Percentiles rank a stretch among this genome's conserved stretches.
Conservation (phyloP, 257 asterid species). For the Osmanthus fragrans region DNA sequence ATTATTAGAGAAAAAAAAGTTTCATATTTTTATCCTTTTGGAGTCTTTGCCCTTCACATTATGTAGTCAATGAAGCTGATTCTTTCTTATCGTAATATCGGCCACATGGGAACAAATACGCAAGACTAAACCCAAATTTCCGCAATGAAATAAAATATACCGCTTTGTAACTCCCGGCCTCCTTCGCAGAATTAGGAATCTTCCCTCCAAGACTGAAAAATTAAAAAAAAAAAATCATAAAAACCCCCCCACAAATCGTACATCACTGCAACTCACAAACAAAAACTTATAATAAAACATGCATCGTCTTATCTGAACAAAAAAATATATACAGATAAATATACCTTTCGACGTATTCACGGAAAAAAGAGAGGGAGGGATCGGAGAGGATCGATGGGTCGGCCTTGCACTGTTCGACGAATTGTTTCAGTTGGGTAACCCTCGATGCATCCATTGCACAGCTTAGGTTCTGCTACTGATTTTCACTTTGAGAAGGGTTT, state of each 20-base stretch:
- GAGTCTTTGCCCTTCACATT: not conserved
- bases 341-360: conserved; percentile 74
- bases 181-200: conserved; percentile 52
- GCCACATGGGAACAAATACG: not conserved
- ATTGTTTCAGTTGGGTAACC: conserved; percentile 55
- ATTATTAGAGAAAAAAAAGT: no score
- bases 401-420: conserved; percentile 63
- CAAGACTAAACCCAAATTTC: not conserved
- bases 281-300: not conserved
- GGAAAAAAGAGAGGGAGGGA: conserved; percentile 80
- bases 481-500: not conserved
- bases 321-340: not conserved
- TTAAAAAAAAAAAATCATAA: not conserved
- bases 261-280: not conserved
- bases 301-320: not conserved
- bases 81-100: not conserved
- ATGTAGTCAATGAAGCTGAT: no score
- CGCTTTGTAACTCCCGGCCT: conserved; percentile 36
- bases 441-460: conserved; percentile 66
- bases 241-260: not conserved
- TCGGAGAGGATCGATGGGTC: conserved; percentile 67
- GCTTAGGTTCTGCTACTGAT: not conserved
- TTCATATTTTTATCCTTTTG: not conserved
- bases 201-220: conserved; percentile 78
- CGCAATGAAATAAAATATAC: conserved; percentile 32